Evolutionary conservation across 495 filamentous ascomycete species (phyloP).

Genomic region (Rhypophila decipiens): DNA sequence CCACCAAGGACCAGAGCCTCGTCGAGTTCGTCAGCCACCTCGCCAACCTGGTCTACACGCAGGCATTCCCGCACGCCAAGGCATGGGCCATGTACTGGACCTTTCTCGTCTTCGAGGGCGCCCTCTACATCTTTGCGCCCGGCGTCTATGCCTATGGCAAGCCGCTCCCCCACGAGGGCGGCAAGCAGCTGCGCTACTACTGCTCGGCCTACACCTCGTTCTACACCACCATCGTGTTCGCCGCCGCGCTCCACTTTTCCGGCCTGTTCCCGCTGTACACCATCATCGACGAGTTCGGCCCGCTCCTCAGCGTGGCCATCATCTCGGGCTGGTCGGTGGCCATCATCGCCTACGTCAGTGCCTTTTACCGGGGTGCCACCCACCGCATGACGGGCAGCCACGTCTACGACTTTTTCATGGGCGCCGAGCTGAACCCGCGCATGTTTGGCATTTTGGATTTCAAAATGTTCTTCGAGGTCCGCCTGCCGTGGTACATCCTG

Average conservation of each 20-base stretch:
- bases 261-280: conserved; percentile 88
- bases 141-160: conserved; percentile 81
- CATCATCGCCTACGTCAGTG: conserved; percentile 78
- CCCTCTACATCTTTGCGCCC: conserved; percentile 75
- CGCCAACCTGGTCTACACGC: conserved; percentile 62
- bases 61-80: conserved; percentile 69
- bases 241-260: conserved; percentile 63
- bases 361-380: conserved; percentile 68
- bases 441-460: conserved; percentile 92
- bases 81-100: conserved; percentile 92
- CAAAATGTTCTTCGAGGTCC: conserved; percentile 99
- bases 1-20: conserved; percentile 56
- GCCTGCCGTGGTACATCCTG: conserved; percentile 93
- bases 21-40: conserved; percentile 63
- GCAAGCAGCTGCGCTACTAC: conserved; percentile 83
- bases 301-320: conserved; percentile 84
- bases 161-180: conserved; percentile 72
- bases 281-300: conserved; percentile 91
- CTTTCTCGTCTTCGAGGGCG: conserved; percentile 78
- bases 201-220: conserved; percentile 85
- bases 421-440: conserved; percentile 91
- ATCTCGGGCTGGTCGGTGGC: conserved; percentile 75
- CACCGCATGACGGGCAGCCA: conserved; percentile 90
- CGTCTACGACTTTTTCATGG: conserved; percentile 99
- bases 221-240: conserved; percentile 73